These are phyloP conservation scores for Sugiyamaella chiloensis DNA, from an alignment of 805 yeast species.

Conservation along the genomic window DNA sequence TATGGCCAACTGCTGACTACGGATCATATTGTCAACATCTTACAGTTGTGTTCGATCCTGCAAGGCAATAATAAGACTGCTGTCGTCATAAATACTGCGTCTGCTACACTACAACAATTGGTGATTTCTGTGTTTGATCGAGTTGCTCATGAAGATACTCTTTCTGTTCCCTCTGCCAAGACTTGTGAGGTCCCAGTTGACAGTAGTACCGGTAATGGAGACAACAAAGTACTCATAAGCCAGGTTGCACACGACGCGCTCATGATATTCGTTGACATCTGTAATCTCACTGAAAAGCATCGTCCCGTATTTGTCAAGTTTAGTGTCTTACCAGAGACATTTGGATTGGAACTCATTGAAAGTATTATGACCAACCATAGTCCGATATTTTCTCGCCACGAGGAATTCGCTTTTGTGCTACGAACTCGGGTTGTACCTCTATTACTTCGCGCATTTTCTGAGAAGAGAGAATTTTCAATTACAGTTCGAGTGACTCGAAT, in stretches of 20 bases:
- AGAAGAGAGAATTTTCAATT: conserved; percentile 59
- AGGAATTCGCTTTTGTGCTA: conserved; percentile 63
- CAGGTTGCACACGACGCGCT: conserved; percentile 66
- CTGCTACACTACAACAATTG: conserved; percentile 88
- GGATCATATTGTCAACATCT: conserved; percentile 51
- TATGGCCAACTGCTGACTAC: conserved; percentile 58
- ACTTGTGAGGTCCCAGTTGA: conserved; percentile 43
- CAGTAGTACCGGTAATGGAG: conserved; percentile 21
- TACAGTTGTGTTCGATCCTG: conserved; percentile 68
- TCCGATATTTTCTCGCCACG: conserved; percentile 50
- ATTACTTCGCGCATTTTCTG: conserved; percentile 61
- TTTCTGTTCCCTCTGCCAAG: conserved; percentile 15
- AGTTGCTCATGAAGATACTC: conserved; percentile 42
- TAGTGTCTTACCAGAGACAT: conserved; percentile 50
- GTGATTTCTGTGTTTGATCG: conserved; percentile 75
- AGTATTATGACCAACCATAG: conserved; percentile 66
- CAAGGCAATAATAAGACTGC: conserved; percentile 66
- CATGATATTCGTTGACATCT: conserved; percentile 67
- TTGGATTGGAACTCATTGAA: conserved; percentile 82
- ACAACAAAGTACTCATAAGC: conserved; percentile 45
- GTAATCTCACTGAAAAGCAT: conserved; percentile 59
- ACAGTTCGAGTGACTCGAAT: conserved; percentile 75
- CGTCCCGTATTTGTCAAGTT: conserved; percentile 53
- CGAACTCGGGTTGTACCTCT: conserved; percentile 73
- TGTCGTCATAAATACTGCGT: conserved; percentile 84